These are phyloP conservation scores for Lipomyces sp. DNA, from an alignment of 805 yeast genomes.

Conservation along the genomic window DNA sequence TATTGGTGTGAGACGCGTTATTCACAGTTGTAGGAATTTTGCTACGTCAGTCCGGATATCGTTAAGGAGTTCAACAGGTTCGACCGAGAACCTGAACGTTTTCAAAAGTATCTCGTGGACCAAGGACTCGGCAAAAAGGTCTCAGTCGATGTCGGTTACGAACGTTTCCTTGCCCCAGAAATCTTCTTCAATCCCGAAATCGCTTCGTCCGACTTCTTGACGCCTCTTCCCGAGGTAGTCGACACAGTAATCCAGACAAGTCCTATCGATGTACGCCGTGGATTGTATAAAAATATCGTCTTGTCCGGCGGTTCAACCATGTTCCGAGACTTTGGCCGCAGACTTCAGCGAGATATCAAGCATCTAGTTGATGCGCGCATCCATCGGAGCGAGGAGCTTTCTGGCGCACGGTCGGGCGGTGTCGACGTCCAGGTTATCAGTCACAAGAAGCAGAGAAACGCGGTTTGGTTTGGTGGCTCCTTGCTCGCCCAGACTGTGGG, in stretches of 20 bases:
- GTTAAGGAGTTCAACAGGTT: slow-evolving; percentile 94
- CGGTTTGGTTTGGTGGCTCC: slow-evolving; percentile 99
- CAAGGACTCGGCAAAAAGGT: slow-evolving; percentile 66
- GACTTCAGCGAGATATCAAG: slow-evolving; percentile 94
- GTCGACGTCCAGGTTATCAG: slow-evolving; percentile 96
- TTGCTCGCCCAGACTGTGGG: slow-evolving; percentile 85
- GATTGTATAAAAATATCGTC: slow-evolving; percentile 92
- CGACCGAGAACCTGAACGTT: slow-evolving; percentile 90
- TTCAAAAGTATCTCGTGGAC: slow-evolving; percentile 90
- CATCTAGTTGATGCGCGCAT: slow-evolving; percentile 87
- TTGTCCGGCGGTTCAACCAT: slow-evolving; percentile 97
- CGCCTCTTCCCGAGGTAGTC: slow-evolving; percentile 95
- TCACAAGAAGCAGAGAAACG: slow-evolving; percentile 96
- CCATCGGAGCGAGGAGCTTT: slow-evolving; percentile 72
- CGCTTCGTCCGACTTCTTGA: slow-evolving; percentile 90
- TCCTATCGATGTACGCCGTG: slow-evolving; percentile 98
- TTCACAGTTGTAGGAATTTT: slow-evolving; percentile 58
- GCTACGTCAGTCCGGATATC: slow-evolving; percentile 97
- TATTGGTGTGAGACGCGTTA: background rate
- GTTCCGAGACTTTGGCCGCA: slow-evolving; percentile 97
- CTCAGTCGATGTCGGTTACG: slow-evolving; percentile 92
- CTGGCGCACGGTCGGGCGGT: slow-evolving; percentile 81
- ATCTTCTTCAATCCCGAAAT: slow-evolving; percentile 98
- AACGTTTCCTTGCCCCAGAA: slow-evolving; percentile 98
- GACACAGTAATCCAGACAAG: slow-evolving; percentile 93